These are phyloP conservation scores for Malassezia furfur DNA, from an alignment of 1,284 basidiomycete species.

Conservation along the genomic window DNA sequence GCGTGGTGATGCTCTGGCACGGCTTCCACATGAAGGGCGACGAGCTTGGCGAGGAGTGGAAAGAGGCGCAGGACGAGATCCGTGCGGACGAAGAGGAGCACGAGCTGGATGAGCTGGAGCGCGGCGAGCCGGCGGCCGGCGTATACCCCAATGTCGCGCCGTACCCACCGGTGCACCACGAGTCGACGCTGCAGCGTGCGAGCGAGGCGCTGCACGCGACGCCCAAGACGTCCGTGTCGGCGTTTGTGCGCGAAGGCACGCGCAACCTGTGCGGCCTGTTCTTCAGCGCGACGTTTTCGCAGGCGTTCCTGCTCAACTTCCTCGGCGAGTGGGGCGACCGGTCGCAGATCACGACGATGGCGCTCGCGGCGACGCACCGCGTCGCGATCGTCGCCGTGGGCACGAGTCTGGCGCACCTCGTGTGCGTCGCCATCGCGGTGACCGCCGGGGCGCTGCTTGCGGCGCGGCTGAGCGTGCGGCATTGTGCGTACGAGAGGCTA, in stretches of 20 bases:
- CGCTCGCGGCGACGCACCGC: conserved; percentile 76
- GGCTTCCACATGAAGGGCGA: conserved; percentile 34
- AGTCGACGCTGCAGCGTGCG: background rate
- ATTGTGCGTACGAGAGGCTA: conserved; percentile 58
- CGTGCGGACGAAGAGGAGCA: conserved; percentile 82
- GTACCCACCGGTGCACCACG: background rate
- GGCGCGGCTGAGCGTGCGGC: conserved; percentile 85
- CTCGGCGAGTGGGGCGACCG: conserved; percentile 97
- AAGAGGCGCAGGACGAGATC: conserved; percentile 56
- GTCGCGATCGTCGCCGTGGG: conserved; percentile 11
- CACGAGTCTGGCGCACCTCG: conserved; percentile 16
- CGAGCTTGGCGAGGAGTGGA: conserved; percentile 58
- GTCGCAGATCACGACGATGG: conserved; percentile 94
- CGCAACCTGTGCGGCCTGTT: conserved; percentile 73
- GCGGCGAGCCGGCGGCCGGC: conserved; percentile 4
- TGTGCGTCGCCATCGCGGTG: conserved; percentile 13
- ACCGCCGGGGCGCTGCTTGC: conserved; percentile 43
- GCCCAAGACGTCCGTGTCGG: background rate
- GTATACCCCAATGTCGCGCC: background rate
- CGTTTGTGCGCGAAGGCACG: conserved; percentile 56
- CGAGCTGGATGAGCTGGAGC: conserved; percentile 51
- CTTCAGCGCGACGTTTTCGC: conserved; percentile 85
- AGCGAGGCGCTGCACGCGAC: background rate
- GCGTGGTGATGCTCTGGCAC: conserved; percentile 33
- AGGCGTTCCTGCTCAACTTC: conserved; percentile 89